These are phyloP conservation scores for Hypoxylon sp. DNA, from an alignment of 2,329 filamentous ascomycete species.

Conservation along the genomic window DNA sequence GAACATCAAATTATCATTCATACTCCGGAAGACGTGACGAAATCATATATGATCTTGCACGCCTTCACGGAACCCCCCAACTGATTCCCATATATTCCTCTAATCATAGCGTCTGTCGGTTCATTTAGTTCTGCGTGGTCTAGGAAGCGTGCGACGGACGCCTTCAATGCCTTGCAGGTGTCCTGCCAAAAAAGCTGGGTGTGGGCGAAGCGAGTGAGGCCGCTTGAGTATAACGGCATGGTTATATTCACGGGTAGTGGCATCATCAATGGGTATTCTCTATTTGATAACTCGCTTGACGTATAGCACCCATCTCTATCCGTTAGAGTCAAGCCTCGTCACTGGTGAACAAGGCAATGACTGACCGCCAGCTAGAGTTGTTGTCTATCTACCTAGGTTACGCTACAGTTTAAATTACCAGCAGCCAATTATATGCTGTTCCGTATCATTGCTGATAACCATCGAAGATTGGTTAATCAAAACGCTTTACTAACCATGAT, in stretches of 20 bases:
- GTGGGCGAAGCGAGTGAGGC: constrained; percentile 46
- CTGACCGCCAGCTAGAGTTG: background rate
- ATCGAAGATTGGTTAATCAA: background rate
- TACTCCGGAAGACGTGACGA: constrained; percentile 47
- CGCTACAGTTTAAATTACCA: background rate
- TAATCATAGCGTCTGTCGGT: constrained; percentile 23
- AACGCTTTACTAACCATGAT: background rate
- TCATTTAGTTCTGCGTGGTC: constrained; percentile 41
- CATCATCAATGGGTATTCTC: background rate
- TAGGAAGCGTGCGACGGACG: constrained; percentile 11
- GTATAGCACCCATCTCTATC: background rate
- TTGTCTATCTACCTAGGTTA: background rate
- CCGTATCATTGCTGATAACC: background rate
- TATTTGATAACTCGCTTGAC: background rate
- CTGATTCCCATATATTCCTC: constrained; percentile 43
- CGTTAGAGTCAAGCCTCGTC: background rate
- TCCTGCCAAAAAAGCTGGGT: constrained; percentile 51
- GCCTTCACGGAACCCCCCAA: constrained; percentile 53
- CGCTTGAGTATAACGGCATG: background rate
- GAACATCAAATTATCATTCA: no score
- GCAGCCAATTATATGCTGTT: background rate
- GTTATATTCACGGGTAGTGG: background rate
- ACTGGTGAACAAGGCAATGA: background rate
- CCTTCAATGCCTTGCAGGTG: constrained; percentile 35
- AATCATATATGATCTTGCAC: constrained; percentile 53